Base-by-base conservation (phyloP, 1,139 yeast species). In the Scheffersomyces stambukii region DNA sequence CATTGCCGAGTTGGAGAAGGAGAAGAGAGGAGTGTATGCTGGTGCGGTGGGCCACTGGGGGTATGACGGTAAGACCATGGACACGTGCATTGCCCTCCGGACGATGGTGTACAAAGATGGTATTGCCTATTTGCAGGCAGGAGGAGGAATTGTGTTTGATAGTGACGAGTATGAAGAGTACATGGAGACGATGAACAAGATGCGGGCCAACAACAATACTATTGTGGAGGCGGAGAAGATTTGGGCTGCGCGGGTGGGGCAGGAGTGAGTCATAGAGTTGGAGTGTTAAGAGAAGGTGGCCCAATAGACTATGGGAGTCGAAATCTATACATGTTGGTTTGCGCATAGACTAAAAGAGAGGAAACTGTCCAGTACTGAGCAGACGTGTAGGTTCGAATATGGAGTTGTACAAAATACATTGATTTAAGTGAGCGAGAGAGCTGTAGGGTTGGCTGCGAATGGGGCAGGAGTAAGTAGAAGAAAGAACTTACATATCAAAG, bases 11-110 rank as follows among this genome's bases (percentile, higher is more conserved):
- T 64, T 91, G 30, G 98, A 91, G 53, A 70, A 76, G 41, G 97
- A 91, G 52, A 85, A 88, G 50, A 73, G 98, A 50, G 98, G 98
- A 24, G 89, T 89, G 9, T 91, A 91, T 52, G 98, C 98, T 2
- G 98, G 98, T 40, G 98, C 98, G 1, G 96, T 91, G n/a, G 98
- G 98, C 8, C 83, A 84, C 54, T 91, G 96, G 96, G 89, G 95
- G 1, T 91, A 88, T 52, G 95, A 86, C 48, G 86, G 93, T 11
- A 77, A 75, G 45, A 74, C 88, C 16, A 91, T 91, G 97, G 94
- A 91, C 52, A 91, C 97, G 1, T 91, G 98, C 60, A 91, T 91
- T 52, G 98, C 98, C 0, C 67, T 91, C 45, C 75, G 98, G 60
- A 91, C 98, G 1, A 91, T 91, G 97, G 91, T 91, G 23, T 83